Evolutionary conservation across 225 moss, liverwort and hornwort genomes (phyloP).

Genomic region (Rhytidiadelphus loreus): DNA sequence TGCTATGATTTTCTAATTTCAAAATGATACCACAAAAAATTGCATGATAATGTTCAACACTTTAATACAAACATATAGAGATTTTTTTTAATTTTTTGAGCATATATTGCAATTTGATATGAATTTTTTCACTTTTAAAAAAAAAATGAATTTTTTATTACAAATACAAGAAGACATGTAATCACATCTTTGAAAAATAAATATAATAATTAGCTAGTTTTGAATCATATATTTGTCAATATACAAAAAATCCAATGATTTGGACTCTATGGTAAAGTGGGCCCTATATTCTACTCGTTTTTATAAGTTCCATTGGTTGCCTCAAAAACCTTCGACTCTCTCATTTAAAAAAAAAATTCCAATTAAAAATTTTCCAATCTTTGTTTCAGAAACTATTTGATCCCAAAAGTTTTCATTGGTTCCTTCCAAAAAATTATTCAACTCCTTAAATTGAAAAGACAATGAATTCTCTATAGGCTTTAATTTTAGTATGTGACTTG

Average conservation of each 20-base stretch:
- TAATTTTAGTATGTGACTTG: background rate
- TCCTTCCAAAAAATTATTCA: background rate
- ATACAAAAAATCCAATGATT: background rate
- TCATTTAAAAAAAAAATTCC: background rate
- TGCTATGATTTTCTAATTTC: background rate
- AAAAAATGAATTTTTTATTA: background rate
- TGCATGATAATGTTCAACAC: background rate
- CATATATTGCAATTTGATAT: background rate
- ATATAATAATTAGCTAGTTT: too few relatives aligned
- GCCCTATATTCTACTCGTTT: background rate
- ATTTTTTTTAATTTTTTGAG: background rate
- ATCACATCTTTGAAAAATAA: too few relatives aligned
- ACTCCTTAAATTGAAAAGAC: background rate
- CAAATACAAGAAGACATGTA: background rate
- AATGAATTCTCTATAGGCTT: background rate
- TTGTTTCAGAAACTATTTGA: background rate
- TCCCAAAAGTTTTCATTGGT: rapidly evolving
- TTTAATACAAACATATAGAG: background rate
- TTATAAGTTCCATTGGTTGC: background rate
- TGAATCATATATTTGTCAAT: background rate
- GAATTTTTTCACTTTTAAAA: background rate
- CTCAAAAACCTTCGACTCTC: background rate
- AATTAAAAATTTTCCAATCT: background rate
- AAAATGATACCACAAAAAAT: background rate
- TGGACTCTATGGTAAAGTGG: too few relatives aligned